Base-by-base conservation (phyloP, 768 basidiomycete species). In the Auricularia auricula-judae region DNA sequence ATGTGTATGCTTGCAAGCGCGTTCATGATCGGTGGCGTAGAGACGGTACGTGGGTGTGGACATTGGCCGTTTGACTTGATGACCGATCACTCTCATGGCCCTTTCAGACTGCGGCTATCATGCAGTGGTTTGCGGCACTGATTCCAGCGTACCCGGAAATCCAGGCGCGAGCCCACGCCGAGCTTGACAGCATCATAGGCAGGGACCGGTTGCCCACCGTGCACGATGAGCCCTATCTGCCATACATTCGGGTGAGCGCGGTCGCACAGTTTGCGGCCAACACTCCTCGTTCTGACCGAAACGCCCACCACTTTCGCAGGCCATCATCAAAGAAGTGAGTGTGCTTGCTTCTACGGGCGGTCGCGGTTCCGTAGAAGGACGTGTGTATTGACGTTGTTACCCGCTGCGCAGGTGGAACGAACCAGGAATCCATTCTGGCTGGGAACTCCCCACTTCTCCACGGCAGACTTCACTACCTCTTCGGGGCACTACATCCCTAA, bases 1-100 rank as follows among this genome's bases (percentile, higher is more conserved):
- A 76, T 78, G 71, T 59, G 71, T 7, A 78, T 80, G 36, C 69
- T 81, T 16, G 74, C 76, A 21, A 70, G 76, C 3, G 78, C 74
- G 3, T 80, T 80, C 66, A 79, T 77, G 72, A 76, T 80, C 11
- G 80, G 76, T 3, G 80, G 80, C 12, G 76, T 80, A n/a, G 75
- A 80, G 64, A 75, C 80, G 36, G 79, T 78, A 54, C 21, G 72
- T 68, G 3, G 14, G 56, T 51, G 67, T 60, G 47, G n/a, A 66
- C 64, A 7, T 23, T 56, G 16, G 10, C 18, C 34, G 29, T 14
- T 44, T 62, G 36, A 34, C 11, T n/a, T 35, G 61, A 33, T 23
- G 61, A 21, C 51, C 39, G 51, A 66, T 12, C 56, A 59, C 34
- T 29, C 12, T 10, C 59, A 42, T 42, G 39, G 39, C 8, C 39